Base-by-base conservation (phyloP, 371 early-diverging fungal genomes). In the Mortierella sp. region DNA sequence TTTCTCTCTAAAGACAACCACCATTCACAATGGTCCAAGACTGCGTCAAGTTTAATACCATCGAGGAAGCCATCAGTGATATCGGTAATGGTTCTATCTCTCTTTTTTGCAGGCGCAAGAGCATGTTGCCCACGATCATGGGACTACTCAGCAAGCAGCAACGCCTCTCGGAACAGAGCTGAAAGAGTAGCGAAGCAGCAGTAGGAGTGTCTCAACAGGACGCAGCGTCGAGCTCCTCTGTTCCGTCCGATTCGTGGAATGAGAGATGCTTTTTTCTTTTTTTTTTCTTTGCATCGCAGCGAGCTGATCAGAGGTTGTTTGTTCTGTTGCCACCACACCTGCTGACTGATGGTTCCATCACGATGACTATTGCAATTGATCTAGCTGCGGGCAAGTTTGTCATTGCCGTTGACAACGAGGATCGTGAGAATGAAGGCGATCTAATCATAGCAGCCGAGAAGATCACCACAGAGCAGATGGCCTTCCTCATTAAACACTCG, bases 401-500 rank as follows among this genome's bases (percentile, higher is more conserved):
- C 23, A 84, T 98, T 51, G 98, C 93, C 0, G 93, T 96, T 79
- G 98, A 98, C 82, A 93, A 96, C 78, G 96, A 96, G 68, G 97
- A 95, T 72, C 91, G 98, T 9, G 98, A 98, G 83, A 98, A 98
- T 72, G 98, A 98, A 73, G 98, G 98, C 54, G 98, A 98, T 71
- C 80, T 98, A 60, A 94, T 98, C 65, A 91, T 97, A 58, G 96
- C 98, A 0, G 97, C 93, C 18, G 90, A 96, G 78, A 88, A 89
- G 67, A 80, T 93, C 18, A 96, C 96, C 12, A 89, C 94, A 0
- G 94, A 93, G 67, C 91, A 94, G 78, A 90, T 95, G 87, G 96
- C 97, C 10, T 98, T 98, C 72, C 84, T 96, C 72, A 91, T 98
- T 81, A 89, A 95, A 52, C 87, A 97, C 82, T 91, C 94, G 18